These are phyloP conservation scores for Rhodotorula sp. DNA, from an alignment of 1,284 basidiomycete genomes.

Conservation along the genomic window DNA sequence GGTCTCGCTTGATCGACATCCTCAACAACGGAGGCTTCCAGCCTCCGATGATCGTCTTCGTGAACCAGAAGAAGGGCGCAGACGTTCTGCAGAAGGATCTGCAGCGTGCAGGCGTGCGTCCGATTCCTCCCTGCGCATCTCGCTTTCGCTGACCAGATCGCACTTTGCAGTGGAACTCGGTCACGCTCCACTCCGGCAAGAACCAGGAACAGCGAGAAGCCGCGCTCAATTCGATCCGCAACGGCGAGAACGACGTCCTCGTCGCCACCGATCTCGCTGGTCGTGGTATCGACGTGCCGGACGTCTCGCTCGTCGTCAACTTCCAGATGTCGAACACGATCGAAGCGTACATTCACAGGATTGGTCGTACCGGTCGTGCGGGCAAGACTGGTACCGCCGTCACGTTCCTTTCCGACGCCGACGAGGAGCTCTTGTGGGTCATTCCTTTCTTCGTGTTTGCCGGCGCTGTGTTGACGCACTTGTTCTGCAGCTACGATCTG, in stretches of 20 bases:
- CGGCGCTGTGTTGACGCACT: too few species aligned
- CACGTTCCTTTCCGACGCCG: constrained; percentile 92
- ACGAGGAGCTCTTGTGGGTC: constrained; percentile 93
- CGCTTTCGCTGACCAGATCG: not conserved
- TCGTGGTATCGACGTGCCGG: constrained; percentile 96
- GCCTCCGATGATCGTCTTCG: constrained; percentile 96
- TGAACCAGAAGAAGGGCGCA: constrained; percentile 98
- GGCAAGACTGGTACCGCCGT: constrained; percentile 90
- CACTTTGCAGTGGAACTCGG: constrained; percentile 67
- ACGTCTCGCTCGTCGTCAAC: constrained; percentile 94
- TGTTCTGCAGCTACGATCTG: constrained; percentile 69
- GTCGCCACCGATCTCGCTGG: constrained; percentile 98
- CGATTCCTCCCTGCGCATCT: not conserved
- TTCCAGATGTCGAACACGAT: constrained; percentile 96
- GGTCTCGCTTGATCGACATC: constrained; percentile 80
- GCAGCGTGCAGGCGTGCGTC: constrained; percentile 55
- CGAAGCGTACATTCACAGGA: constrained; percentile 95
- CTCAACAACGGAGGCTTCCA: constrained; percentile 77
- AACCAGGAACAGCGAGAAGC: constrained; percentile 96
- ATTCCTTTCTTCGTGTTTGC: constrained; percentile 24
- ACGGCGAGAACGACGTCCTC: constrained; percentile 76
- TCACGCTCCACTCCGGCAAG: constrained; percentile 94
- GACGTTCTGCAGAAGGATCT: constrained; percentile 94
- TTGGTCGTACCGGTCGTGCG: constrained; percentile 95
- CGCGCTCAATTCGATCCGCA: constrained; percentile 77